A percentile compares a stretch with the other conserved stretches of the same genome.
Evolutionary conservation across 2,329 filamentous ascomycete species (phyloP).

Genomic region (Trematosphaeria pertusa): DNA sequence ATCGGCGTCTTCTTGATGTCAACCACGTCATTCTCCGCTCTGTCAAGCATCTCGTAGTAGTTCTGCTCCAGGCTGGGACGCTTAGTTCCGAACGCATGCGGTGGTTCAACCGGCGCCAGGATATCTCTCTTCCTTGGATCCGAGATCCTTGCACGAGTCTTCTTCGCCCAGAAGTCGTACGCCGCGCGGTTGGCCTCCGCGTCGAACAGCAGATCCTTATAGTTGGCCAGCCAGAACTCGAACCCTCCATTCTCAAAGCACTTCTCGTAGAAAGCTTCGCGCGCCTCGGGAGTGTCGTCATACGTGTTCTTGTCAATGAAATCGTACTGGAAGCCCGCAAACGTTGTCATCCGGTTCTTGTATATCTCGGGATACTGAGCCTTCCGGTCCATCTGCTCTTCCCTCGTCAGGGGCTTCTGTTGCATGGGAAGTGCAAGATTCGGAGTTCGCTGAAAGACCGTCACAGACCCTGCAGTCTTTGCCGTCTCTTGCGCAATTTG

Average conservation of each 20-base stretch:
- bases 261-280: conserved; percentile 53
- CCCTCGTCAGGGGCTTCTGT: conserved; percentile 54
- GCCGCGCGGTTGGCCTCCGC: conserved; percentile 52
- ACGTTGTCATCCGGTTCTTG: conserved; percentile 58
- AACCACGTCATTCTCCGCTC: conserved; percentile 51
- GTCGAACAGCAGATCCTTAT: conserved; percentile 51
- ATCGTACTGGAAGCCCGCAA: conserved; percentile 67
- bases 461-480: conserved; percentile 58
- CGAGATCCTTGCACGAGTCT: conserved; percentile 51
- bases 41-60: conserved; percentile 56
- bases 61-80: conserved; percentile 56
- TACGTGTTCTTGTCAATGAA: conserved; percentile 62
- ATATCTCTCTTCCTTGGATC: conserved; percentile 55
- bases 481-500: conserved; percentile 69
- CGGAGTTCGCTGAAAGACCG: conserved; percentile 71
- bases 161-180: conserved; percentile 57
- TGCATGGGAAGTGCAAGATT: conserved; percentile 71
- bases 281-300: conserved; percentile 51
- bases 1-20: conserved; percentile 53
- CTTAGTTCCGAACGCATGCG: conserved; percentile 56
- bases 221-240: conserved; percentile 53
- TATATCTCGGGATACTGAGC: conserved; percentile 58
- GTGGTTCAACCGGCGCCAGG: conserved; percentile 53
- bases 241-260: conserved; percentile 51
- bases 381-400: conserved; percentile 59